Base-by-base conservation (phyloP, 805 yeast genomes). In the Candida coleopterorum region DNA sequence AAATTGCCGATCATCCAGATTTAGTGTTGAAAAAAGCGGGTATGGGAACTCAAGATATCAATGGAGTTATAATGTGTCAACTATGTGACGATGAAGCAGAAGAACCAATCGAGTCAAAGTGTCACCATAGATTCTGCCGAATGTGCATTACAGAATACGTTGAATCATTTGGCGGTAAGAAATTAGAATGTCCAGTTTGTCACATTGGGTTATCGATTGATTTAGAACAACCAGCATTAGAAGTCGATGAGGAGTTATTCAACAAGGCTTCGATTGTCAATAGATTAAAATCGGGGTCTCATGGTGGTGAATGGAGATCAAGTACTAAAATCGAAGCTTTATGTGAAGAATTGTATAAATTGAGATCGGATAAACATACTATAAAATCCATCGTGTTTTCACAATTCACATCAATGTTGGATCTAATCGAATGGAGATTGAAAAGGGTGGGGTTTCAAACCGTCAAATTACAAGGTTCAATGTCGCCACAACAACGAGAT, bases 81-180 rank as follows among this genome's bases (percentile, higher is more conserved):
- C 56, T 93, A 17, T 93, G 99, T 61, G 97, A 89, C 47, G 99
- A 93, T 53, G 97, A 89, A 59, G 97, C 97, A 0, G 97, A 93
- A 58, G 99, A 93, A 42, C 95, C 98, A 0, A 88, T 93, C 32
- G 89, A 85, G 57, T 83, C 96, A 2, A 85, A 83, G 54, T 93
- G 99, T 58, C 96, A 85, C 48, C 99, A 93, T 55, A 76, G 75
- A 43, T 93, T 93, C 55, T 93, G 99, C 56, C 75, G 99, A 20
- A 70, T 93, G 69, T 93, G 99, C 56, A 77, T 93, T 39, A 78
- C 74, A 40, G 98, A 94, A 58, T 93, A 93, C 52, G 77, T 83
- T 32, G 96, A 89, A 45, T 79, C 93, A 35, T 85, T 70, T 51
- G 74, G 74, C 28, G 94, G 93, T 4, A 70, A 63, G 12, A 73